These are phyloP conservation scores for Globisporangium iwayamae DNA, from an alignment of 352 stramenopile genomes.

Conservation along the genomic window DNA sequence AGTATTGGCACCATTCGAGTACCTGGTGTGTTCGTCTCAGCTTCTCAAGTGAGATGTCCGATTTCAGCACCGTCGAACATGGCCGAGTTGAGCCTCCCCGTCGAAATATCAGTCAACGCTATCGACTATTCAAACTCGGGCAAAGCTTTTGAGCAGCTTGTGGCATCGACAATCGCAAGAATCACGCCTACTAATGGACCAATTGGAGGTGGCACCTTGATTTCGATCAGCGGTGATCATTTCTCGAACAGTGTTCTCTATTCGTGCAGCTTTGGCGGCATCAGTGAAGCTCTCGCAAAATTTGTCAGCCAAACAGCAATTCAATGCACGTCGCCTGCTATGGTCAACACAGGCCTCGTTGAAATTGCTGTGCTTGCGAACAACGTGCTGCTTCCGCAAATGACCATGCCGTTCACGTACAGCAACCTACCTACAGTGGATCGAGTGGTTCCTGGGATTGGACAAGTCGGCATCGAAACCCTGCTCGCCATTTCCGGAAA, in stretches of 20 bases:
- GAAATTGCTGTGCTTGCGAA: conserved; percentile 9
- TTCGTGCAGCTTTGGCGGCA: conserved; percentile 5
- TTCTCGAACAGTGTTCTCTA: conserved; percentile 8
- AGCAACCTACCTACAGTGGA: background rate
- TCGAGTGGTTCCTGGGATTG: conserved; percentile 1
- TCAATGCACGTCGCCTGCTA: background rate
- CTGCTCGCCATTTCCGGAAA: conserved; percentile 5
- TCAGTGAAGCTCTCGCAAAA: background rate
- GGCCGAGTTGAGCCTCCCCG: background rate
- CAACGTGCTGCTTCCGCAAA: background rate
- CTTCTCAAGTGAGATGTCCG: conserved; percentile 6
- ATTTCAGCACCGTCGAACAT: background rate
- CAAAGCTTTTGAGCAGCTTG: background rate
- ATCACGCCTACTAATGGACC: conserved; percentile 24
- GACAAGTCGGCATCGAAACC: conserved; percentile 2
- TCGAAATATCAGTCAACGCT: conserved; percentile 6
- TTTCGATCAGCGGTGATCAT: conserved; percentile 7
- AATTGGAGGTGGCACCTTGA: background rate
- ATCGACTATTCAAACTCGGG: conserved; percentile 8
- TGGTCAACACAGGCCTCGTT: background rate
- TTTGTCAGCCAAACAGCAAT: conserved; percentile 4
- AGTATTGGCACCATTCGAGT: background rate
- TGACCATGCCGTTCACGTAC: conserved; percentile 8
- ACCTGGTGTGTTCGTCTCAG: background rate
- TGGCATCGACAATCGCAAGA: background rate